These are phyloP conservation scores for Lizonia empirigonia DNA, from an alignment of 2,329 filamentous ascomycete genomes.

Conservation along the genomic window DNA sequence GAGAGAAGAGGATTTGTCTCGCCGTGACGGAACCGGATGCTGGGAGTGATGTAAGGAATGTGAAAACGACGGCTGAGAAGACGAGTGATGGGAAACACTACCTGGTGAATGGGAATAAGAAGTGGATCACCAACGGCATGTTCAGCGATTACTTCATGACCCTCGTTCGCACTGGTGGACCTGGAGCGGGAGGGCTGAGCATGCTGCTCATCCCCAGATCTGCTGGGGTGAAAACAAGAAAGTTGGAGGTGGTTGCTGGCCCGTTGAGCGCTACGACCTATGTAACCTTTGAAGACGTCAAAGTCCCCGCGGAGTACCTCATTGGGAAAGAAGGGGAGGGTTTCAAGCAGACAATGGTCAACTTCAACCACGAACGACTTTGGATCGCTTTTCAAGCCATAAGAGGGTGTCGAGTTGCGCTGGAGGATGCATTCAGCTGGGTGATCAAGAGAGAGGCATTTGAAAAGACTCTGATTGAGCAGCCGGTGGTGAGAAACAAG, in stretches of 20 bases:
- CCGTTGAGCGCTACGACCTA: slow-evolving; percentile 34
- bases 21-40: slow-evolving; percentile 39
- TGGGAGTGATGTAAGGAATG: slow-evolving; percentile 36
- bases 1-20: slow-evolving; percentile 40
- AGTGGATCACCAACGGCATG: slow-evolving; percentile 48
- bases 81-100: slow-evolving; percentile 38
- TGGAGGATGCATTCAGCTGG: slow-evolving; percentile 39
- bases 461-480: slow-evolving; percentile 40
- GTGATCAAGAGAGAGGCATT: slow-evolving; percentile 41
- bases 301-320: slow-evolving; percentile 37
- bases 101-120: slow-evolving; percentile 49
- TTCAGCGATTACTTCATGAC: slow-evolving; percentile 46
- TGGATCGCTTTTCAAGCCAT: slow-evolving; percentile 42
- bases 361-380: slow-evolving; percentile 45
- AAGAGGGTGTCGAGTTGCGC: slow-evolving; percentile 33
- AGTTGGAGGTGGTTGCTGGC: slow-evolving; percentile 32
- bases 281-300: slow-evolving; percentile 43
- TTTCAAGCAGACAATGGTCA: slow-evolving; percentile 42
- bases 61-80: slow-evolving; percentile 35
- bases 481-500: slow-evolving; percentile 42
- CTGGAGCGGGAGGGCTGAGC: slow-evolving; percentile 37
- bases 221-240: slow-evolving; percentile 30
- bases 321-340: slow-evolving; percentile 39
- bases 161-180: slow-evolving; percentile 37
- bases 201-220: slow-evolving; percentile 41